Evolutionary conservation across 2,329 filamentous ascomycete species (phyloP).

Genomic region (Fusarium nelsonii): DNA sequence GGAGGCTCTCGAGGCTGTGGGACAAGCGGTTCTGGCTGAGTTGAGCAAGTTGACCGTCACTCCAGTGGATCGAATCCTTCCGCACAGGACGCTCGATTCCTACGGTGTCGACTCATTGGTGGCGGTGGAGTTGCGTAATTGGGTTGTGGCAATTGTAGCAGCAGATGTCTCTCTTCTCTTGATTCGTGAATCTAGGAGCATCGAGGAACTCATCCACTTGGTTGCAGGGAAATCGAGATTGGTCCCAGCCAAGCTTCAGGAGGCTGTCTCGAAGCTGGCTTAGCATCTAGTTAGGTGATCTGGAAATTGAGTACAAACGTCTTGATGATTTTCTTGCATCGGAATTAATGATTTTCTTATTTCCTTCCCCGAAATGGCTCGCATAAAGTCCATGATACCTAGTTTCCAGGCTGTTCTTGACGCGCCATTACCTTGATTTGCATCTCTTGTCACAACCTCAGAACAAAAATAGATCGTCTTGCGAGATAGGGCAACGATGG

Average conservation of each 20-base stretch:
- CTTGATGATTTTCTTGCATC: not conserved
- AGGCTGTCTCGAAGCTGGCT: conserved; percentile 4
- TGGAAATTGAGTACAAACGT: not conserved
- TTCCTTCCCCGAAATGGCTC: not conserved
- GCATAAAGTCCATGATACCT: not conserved
- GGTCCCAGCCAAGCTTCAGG: conserved; percentile 8
- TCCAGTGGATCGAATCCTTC: conserved; percentile 4
- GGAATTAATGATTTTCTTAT: not conserved
- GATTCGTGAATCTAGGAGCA: conserved; percentile 7
- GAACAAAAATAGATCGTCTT: not conserved
- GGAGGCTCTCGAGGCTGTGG: conserved; percentile 11
- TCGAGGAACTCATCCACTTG: conserved; percentile 7
- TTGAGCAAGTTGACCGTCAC: conserved; percentile 4
- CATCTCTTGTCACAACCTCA: not conserved
- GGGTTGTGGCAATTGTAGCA: conserved; percentile 3
- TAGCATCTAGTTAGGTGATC: not conserved
- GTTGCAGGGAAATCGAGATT: conserved; percentile 6
- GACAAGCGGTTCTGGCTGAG: conserved; percentile 9
- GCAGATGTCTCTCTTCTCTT: conserved; percentile 5
- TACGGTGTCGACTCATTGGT: conserved; percentile 7
- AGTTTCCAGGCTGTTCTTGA: not conserved
- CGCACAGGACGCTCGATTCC: conserved; percentile 7
- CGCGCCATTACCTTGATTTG: not conserved
- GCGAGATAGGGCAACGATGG: not conserved
- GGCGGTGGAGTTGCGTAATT: conserved; percentile 4